Percentiles rank a stretch among this genome's conserved stretches.
Conservation (phyloP, 2,329 filamentous ascomycete genomes). For the Bipolaris gigantea region DNA sequence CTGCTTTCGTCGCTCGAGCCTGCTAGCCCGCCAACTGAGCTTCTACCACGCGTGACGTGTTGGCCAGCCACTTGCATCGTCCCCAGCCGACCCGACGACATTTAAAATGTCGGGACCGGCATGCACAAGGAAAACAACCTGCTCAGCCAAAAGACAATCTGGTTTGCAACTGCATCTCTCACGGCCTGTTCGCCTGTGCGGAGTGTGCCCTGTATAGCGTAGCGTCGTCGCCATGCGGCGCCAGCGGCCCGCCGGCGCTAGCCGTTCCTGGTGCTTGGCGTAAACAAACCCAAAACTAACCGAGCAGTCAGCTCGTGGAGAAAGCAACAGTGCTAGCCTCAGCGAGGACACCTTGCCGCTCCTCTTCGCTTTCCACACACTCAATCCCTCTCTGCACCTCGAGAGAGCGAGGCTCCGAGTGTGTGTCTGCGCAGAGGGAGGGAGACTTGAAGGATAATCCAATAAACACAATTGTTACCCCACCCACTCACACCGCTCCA, state of each 20-base stretch:
- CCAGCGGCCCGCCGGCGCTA: slow-evolving; percentile 19
- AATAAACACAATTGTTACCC: slow-evolving; percentile 3
- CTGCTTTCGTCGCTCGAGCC: slow-evolving; percentile 8
- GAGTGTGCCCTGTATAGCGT: slow-evolving; percentile 5
- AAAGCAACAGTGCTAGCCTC: slow-evolving; percentile 1
- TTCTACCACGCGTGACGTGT: slow-evolving; percentile 26
- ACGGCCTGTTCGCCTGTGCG: neutral
- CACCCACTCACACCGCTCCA: slow-evolving; percentile 6
- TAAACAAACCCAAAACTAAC: slow-evolving; percentile 20
- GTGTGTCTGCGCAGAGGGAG: neutral
- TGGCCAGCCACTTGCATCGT: slow-evolving; percentile 6
- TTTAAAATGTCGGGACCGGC: neutral
- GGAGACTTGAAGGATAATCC: neutral
- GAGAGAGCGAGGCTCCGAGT: neutral
- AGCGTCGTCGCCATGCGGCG: slow-evolving; percentile 21
- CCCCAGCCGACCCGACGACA: slow-evolving; percentile 5
- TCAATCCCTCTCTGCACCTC: slow-evolving; percentile 7
- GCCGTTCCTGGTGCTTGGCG: slow-evolving; percentile 15
- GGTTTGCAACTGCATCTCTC: neutral
- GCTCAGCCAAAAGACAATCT: neutral
- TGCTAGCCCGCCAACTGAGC: slow-evolving; percentile 12
- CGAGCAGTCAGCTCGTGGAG: slow-evolving; percentile 10
- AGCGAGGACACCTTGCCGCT: slow-evolving; percentile 7
- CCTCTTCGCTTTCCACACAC: neutral
- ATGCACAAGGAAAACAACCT: slow-evolving; percentile 8